Evolutionary conservation across 495 filamentous ascomycete species (phyloP).

Genomic region (Daldinia grandis): DNA sequence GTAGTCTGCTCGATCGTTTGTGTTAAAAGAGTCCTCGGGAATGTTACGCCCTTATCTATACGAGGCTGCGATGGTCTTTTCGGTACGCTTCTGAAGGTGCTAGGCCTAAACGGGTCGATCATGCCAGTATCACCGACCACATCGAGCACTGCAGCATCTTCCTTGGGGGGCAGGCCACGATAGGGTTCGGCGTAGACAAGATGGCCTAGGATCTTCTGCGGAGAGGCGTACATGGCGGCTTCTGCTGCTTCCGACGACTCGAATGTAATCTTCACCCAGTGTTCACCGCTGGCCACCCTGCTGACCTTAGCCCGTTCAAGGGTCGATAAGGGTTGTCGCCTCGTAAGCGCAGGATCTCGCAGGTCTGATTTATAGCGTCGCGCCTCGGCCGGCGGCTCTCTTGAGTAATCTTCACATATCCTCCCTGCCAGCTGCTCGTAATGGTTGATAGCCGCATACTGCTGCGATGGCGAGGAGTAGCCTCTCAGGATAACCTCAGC

Average conservation of each 20-base stretch:
- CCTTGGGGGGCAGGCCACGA: constrained; percentile 70
- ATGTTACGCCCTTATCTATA: constrained; percentile 6
- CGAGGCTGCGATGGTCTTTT: constrained; percentile 32
- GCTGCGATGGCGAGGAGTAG: constrained; percentile 71
- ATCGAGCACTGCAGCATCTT: constrained; percentile 67
- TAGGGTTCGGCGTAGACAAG: constrained; percentile 82
- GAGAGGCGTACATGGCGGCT: constrained; percentile 75
- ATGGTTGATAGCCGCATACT: constrained; percentile 86
- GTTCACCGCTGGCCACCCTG: constrained; percentile 75
- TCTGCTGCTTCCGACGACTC: constrained; percentile 83
- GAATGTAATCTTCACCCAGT: constrained; percentile 95
- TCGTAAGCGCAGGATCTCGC: constrained; percentile 69
- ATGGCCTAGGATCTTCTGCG: constrained; percentile 78
- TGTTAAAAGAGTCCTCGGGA: constrained; percentile 9
- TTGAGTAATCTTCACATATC: constrained; percentile 90
- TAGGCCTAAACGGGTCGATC: constrained; percentile 29
- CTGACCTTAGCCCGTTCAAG: constrained; percentile 79
- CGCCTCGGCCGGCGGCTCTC: constrained; percentile 67
- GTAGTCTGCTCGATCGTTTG: not conserved
- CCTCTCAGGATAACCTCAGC: constrained; percentile 86
- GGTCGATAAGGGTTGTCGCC: constrained; percentile 65
- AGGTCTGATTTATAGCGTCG: constrained; percentile 66
- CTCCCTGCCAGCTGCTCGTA: constrained; percentile 81
- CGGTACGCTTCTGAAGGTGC: constrained; percentile 11
- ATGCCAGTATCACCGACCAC: constrained; percentile 49